Conservation (phyloP, 495 filamentous ascomycete species). For the Xylaria flabelliformis region DNA sequence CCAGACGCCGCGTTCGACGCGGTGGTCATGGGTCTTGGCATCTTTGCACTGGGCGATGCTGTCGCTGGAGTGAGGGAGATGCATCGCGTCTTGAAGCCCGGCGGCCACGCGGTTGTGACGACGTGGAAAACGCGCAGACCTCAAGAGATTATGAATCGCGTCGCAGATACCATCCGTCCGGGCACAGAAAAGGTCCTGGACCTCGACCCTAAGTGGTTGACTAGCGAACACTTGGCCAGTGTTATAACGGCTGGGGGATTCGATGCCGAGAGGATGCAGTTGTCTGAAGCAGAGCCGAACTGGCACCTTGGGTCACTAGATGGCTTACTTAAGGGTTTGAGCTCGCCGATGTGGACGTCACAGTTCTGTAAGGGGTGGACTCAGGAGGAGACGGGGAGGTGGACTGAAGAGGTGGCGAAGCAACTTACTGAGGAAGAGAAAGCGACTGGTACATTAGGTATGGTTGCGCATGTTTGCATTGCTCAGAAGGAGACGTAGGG, state of each 20-base stretch:
- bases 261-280: slow-evolving; percentile 18
- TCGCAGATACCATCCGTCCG: slow-evolving; percentile 24
- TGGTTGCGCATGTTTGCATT: slow-evolving; percentile 59
- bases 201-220: slow-evolving; percentile 31
- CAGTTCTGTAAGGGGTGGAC: slow-evolving; percentile 39
- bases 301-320: slow-evolving; percentile 30
- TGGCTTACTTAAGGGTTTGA: slow-evolving; percentile 25
- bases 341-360: slow-evolving; percentile 37
- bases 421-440: slow-evolving; percentile 49
- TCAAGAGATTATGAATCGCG: slow-evolving; percentile 25
- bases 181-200: slow-evolving; percentile 25
- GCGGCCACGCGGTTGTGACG: slow-evolving; percentile 40
- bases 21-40: slow-evolving; percentile 38
- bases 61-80: slow-evolving; percentile 37
- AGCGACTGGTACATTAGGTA: slow-evolving; percentile 54
- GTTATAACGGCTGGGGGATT: slow-evolving; percentile 33
- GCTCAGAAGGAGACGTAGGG: slow-evolving; percentile 24
- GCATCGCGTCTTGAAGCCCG: slow-evolving; percentile 42
- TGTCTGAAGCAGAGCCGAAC: slow-evolving; percentile 27
- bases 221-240: slow-evolving; percentile 31
- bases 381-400: slow-evolving; percentile 37
- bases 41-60: slow-evolving; percentile 35
- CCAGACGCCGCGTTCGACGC: slow-evolving; percentile 37
- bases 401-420: slow-evolving; percentile 39
- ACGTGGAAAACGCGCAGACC: slow-evolving; percentile 39